phyloP scores from a whole-genome alignment of 306 rosid species.

The Begonia masoniana region DNA sequence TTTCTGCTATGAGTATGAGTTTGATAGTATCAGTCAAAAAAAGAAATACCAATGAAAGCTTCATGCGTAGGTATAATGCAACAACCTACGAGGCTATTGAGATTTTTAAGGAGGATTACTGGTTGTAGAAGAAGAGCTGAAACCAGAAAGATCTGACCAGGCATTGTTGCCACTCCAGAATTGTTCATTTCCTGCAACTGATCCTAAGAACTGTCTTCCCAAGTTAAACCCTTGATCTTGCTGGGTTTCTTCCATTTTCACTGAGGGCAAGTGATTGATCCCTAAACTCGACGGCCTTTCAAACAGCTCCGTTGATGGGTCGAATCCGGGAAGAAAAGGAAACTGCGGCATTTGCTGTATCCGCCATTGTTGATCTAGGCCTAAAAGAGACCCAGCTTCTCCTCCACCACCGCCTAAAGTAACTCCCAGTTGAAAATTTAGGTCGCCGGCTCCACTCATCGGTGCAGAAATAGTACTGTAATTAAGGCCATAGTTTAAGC shows the following conservation, averaged over 20 bases:
- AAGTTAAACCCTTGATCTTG: not conserved
- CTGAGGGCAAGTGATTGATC: slow-evolving; percentile 1
- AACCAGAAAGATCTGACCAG: slow-evolving; percentile 14
- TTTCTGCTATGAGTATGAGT: too few relatives aligned
- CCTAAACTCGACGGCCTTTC: not conserved
- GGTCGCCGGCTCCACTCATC: not conserved
- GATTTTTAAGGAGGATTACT: slow-evolving; percentile 3
- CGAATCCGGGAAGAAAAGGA: slow-evolving; percentile 6
- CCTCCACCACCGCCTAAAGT: slow-evolving; percentile 4
- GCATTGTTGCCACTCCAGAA: slow-evolving; percentile 8
- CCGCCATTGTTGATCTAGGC: slow-evolving; percentile 14
- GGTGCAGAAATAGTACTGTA: slow-evolving; percentile 3
- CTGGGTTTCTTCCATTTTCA: slow-evolving; percentile 13
- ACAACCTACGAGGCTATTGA: not conserved
- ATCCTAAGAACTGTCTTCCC: slow-evolving; percentile 3
- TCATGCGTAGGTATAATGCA: too few relatives aligned
- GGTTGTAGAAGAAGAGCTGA: slow-evolving; percentile 15
- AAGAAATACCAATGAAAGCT: too few relatives aligned
- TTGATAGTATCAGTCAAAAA: too few relatives aligned
- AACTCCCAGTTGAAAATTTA: slow-evolving; percentile 7
- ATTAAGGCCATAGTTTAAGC: slow-evolving; percentile 4
- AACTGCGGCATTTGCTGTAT: slow-evolving; percentile 10
- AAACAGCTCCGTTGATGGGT: not conserved
- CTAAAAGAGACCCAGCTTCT: slow-evolving; percentile 3
- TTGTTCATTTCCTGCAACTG: slow-evolving; percentile 4